Percentiles rank a stretch among this genome's conserved stretches.
Evolutionary conservation across 495 filamentous ascomycete genomes (phyloP).

Genomic region (Penicillium bovifimosum): DNA sequence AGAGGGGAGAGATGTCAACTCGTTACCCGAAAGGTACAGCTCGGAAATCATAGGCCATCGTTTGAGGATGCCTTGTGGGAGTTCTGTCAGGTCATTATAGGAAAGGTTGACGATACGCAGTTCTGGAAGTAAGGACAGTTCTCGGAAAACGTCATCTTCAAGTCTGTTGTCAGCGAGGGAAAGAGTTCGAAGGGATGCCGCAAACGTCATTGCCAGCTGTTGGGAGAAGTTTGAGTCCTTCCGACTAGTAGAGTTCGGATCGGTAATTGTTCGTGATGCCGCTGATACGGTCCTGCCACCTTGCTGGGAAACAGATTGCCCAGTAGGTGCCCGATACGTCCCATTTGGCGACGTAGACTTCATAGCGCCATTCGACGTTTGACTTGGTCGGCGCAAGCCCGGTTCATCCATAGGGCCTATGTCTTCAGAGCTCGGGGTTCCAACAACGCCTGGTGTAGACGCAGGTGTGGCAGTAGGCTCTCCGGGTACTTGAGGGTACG

Average conservation of each 20-base stretch:
- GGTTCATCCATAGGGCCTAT: conserved; percentile 62
- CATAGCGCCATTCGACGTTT: conserved; percentile 69
- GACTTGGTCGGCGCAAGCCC: conserved; percentile 69
- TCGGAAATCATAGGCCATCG: conserved; percentile 85
- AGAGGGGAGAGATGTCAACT: conserved; percentile 81
- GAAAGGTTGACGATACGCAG: conserved; percentile 87
- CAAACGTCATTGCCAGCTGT: conserved; percentile 75
- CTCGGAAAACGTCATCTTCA: conserved; percentile 89
- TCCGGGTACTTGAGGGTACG: conserved; percentile 52
- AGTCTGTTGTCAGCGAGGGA: conserved; percentile 91
- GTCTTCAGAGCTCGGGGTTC: conserved; percentile 71
- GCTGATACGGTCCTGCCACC: conserved; percentile 77
- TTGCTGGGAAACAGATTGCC: conserved; percentile 65
- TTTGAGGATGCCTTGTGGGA: conserved; percentile 80
- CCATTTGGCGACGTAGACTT: conserved; percentile 63
- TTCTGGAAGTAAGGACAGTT: conserved; percentile 76
- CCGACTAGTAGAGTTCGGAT: conserved; percentile 57
- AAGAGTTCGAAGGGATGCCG: conserved; percentile 72
- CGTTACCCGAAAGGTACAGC: conserved; percentile 92
- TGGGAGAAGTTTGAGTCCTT: conserved; percentile 84
- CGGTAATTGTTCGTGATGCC: conserved; percentile 58
- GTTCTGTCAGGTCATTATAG: conserved; percentile 88
- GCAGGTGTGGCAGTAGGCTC: conserved; percentile 46
- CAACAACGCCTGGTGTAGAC: conserved; percentile 45
- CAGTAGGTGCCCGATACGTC: conserved; percentile 65